These are phyloP conservation scores for Polytrichum commune DNA, from an alignment of 225 moss, liverwort and hornwort species.

Conservation along the genomic window DNA sequence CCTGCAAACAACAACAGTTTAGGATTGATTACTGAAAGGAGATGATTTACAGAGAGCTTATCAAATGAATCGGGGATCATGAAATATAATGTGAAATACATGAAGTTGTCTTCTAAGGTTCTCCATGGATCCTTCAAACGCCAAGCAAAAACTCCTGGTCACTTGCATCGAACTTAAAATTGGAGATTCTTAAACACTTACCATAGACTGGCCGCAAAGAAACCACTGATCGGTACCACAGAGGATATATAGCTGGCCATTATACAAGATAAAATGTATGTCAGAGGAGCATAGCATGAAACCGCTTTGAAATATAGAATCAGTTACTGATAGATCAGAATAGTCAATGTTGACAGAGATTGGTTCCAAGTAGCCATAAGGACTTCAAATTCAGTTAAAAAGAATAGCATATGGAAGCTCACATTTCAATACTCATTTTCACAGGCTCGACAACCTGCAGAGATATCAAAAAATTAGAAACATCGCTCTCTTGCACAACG, in stretches of 20 bases:
- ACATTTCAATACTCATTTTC: constrained; percentile 27
- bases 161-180: too few species aligned
- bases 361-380: too few species aligned
- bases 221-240: constrained; percentile 32
- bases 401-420: constrained; percentile 1
- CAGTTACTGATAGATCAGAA: too few species aligned
- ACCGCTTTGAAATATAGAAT: too few species aligned
- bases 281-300: neutral
- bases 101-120: too few species aligned
- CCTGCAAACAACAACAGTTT: constrained; percentile 12
- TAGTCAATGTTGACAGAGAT: too few species aligned
- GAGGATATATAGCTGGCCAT: constrained; percentile 27
- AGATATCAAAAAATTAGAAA: neutral
- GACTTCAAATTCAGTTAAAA: neutral
- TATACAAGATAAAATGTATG: neutral
- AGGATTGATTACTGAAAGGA: too few species aligned
- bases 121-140: too few species aligned
- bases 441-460: constrained; percentile 29
- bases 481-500: neutral
- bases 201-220: constrained; percentile 33
- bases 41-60: too few species aligned
- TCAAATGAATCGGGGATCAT: too few species aligned
- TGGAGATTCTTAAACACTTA: constrained; percentile 10
- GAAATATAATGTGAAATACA: too few species aligned
- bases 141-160: too few species aligned